These are phyloP conservation scores for Pyracantha coccinea DNA, from an alignment of 331 rosid species.

Conservation along the genomic window DNA sequence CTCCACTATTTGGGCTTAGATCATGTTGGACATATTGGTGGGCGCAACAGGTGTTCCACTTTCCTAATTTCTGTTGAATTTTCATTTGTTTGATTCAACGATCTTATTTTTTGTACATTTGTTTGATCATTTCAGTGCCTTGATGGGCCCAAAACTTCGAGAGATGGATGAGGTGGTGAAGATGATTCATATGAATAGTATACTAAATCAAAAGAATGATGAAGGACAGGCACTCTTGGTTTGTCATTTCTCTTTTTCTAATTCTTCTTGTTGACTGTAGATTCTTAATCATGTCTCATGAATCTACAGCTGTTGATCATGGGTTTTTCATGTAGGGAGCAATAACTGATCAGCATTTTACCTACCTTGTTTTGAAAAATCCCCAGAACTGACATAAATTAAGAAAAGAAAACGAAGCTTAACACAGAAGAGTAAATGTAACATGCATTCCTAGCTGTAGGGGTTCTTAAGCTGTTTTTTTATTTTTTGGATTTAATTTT, in stretches of 20 bases:
- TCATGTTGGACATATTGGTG: constrained; percentile 97
- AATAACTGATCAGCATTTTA: background rate
- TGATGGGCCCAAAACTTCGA: constrained; percentile 74
- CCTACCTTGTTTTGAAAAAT: background rate
- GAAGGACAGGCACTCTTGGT: constrained; percentile 76
- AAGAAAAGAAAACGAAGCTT: background rate
- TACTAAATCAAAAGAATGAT: constrained; percentile 38
- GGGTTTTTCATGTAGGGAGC: background rate
- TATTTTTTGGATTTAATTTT: background rate
- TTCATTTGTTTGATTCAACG: constrained; percentile 16
- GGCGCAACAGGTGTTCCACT: constrained; percentile 63
- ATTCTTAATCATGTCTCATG: background rate
- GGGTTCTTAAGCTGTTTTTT: background rate
- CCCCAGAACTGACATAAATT: too few species aligned
- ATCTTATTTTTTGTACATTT: constrained; percentile 13
- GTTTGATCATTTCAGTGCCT: constrained; percentile 52
- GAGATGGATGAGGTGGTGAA: constrained; percentile 95
- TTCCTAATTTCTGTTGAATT: constrained; percentile 8
- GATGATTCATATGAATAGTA: constrained; percentile 56
- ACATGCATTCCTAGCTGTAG: background rate
- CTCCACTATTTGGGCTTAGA: constrained; percentile 98
- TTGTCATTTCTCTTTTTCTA: constrained; percentile 18
- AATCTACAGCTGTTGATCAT: background rate
- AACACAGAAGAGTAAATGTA: background rate
- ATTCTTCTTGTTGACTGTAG: background rate